phyloP scores from a whole-genome alignment of 768 basidiomycete genomes.

The Suillus paluster region DNA sequence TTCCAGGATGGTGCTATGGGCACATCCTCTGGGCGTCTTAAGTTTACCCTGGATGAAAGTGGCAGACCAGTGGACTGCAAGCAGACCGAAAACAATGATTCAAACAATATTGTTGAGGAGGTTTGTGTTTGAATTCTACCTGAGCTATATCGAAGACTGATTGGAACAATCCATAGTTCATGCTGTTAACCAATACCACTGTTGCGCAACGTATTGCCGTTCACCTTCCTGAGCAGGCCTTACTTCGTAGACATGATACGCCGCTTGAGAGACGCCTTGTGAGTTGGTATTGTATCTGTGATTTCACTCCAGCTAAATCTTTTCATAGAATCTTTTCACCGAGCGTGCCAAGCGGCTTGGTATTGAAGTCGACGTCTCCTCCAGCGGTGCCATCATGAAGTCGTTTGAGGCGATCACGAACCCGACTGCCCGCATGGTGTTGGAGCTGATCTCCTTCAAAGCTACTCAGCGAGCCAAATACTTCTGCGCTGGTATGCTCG shows the following conservation, averaged over 20 bases:
- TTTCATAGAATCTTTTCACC: conserved; percentile 67
- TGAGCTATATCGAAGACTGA: not conserved
- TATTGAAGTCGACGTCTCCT: conserved; percentile 78
- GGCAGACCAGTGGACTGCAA: conserved; percentile 83
- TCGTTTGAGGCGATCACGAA: conserved; percentile 80
- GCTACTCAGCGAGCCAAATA: conserved; percentile 97
- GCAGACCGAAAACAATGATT: conserved; percentile 65
- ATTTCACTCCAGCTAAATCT: conserved; percentile 17
- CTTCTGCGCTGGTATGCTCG: conserved; percentile 99
- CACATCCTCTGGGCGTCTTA: conserved; percentile 68
- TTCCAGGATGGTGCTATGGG: conserved; percentile 81
- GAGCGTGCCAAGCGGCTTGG: conserved; percentile 87
- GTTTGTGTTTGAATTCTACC: conserved; percentile 42
- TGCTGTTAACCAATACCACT: conserved; percentile 89
- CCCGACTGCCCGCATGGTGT: conserved; percentile 72
- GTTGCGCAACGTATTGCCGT: conserved; percentile 94
- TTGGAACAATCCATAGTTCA: conserved; percentile 61
- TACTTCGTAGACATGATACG: conserved; percentile 91
- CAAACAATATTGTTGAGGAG: conserved; percentile 88
- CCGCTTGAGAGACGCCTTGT: conserved; percentile 93
- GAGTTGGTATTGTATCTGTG: conserved; percentile 29
- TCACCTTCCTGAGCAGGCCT: conserved; percentile 94
- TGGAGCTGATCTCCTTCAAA: conserved; percentile 85
- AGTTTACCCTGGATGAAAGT: conserved; percentile 78
- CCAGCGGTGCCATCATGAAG: conserved; percentile 80